Conservation (phyloP, 352 stramenopile genomes). For the Phytophthora europaea region DNA sequence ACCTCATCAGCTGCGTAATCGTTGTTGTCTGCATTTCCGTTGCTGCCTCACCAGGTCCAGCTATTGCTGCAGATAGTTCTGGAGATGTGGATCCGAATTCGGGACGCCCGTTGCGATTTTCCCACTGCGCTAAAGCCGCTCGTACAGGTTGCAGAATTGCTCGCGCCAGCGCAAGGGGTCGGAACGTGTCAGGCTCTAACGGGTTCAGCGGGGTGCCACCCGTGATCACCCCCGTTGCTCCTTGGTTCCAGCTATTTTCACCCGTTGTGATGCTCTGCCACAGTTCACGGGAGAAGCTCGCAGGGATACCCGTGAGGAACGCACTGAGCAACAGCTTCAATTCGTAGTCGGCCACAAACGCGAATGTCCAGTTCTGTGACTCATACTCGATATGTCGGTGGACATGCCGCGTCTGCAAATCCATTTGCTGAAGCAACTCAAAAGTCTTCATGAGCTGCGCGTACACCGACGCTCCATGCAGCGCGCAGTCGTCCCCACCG, state of each 20-base stretch:
- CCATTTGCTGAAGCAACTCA: constrained; percentile 81
- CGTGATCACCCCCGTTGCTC: constrained; percentile 29
- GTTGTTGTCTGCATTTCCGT: constrained; percentile 5
- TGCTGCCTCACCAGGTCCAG: constrained; percentile 29
- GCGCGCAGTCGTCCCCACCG: constrained; percentile 30
- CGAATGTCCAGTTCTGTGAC: constrained; percentile 86
- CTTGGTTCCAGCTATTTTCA: constrained; percentile 35
- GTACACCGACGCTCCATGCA: constrained; percentile 61
- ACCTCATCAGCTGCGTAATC: constrained; percentile 39
- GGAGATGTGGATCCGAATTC: constrained; percentile 28
- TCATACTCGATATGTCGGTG: constrained; percentile 85
- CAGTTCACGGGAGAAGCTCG: constrained; percentile 57
- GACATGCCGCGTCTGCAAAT: constrained; percentile 77
- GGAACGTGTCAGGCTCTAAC: constrained; percentile 39
- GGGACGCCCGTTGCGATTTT: constrained; percentile 47
- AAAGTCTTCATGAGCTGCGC: constrained; percentile 68
- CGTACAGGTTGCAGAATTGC: constrained; percentile 59
- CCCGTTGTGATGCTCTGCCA: constrained; percentile 33
- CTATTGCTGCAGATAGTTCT: constrained; percentile 11
- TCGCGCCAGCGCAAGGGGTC: constrained; percentile 46
- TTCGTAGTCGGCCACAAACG: constrained; percentile 88
- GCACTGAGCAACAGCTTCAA: constrained; percentile 79
- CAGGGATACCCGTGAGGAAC: constrained; percentile 68
- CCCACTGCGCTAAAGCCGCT: constrained; percentile 42
- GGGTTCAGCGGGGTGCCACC: constrained; percentile 39